These are phyloP conservation scores for Pogostemon cablin DNA, from an alignment of 257 asterid species.

Conservation along the genomic window DNA sequence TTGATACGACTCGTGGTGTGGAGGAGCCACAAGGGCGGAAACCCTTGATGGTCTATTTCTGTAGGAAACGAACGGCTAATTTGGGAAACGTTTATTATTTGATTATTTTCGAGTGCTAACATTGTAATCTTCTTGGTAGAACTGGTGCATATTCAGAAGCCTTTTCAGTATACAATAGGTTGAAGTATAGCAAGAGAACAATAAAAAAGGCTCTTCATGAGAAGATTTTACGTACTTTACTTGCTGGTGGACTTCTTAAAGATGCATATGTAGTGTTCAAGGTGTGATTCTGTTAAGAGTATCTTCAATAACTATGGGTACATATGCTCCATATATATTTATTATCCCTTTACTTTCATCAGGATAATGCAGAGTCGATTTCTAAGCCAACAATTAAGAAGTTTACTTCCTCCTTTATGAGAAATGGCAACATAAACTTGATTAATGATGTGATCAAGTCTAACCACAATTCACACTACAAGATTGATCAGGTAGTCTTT, in stretches of 20 bases:
- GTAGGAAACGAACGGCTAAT: too few relatives aligned
- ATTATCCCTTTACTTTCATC: conserved; percentile 38
- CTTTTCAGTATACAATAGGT: conserved; percentile 74
- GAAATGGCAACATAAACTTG: conserved; percentile 81
- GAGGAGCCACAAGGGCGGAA: too few relatives aligned
- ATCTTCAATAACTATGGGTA: conserved; percentile 25
- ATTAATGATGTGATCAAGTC: conserved; percentile 87
- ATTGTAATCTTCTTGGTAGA: conserved; percentile 73
- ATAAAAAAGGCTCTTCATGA: conserved; percentile 74
- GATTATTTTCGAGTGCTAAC: too few relatives aligned
- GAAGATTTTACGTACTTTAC: conserved; percentile 66
- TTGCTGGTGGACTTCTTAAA: conserved; percentile 84
- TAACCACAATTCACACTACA: conserved; percentile 64
- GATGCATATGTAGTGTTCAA: conserved; percentile 91
- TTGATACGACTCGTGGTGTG: too few relatives aligned
- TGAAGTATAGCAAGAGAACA: conserved; percentile 76
- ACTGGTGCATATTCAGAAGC: conserved; percentile 83
- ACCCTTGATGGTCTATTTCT: too few relatives aligned
- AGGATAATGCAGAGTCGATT: conserved; percentile 74
- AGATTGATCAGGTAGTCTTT: conserved; percentile 79
- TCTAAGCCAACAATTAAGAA: conserved; percentile 62
- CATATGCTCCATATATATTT: conserved; percentile 20
- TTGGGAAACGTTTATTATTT: too few relatives aligned
- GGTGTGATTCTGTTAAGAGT: conserved; percentile 45
- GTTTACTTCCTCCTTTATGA: conserved; percentile 72